Conservation (phyloP, 2,329 filamentous ascomycete genomes). For the Pseudopyrenochaeta lycopersici region DNA sequence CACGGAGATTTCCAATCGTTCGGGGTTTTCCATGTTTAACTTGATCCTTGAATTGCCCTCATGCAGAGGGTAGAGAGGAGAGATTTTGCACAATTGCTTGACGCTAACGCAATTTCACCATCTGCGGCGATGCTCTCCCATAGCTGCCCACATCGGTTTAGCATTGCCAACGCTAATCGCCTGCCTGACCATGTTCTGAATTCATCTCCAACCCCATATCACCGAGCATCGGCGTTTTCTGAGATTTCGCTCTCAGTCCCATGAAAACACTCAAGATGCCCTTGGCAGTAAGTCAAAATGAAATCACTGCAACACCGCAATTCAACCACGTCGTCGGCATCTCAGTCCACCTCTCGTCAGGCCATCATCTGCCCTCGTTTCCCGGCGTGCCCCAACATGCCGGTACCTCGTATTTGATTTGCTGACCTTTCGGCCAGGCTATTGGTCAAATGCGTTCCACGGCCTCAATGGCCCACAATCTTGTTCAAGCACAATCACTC, state of each 20-base stretch:
- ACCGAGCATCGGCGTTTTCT: not conserved
- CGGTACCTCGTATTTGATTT: not conserved
- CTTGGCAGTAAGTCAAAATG: conserved; percentile 35
- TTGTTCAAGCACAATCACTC: conserved; percentile 77
- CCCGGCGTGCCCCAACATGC: too few relatives aligned
- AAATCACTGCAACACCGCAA: too few relatives aligned
- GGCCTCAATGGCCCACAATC: conserved; percentile 77
- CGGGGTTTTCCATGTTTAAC: too few relatives aligned
- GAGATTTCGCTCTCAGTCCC: not conserved
- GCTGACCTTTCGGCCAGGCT: conserved; percentile 64
- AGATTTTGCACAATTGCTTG: too few relatives aligned
- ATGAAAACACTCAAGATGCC: conserved; percentile 41
- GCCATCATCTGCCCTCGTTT: too few relatives aligned
- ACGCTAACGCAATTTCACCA: too few relatives aligned
- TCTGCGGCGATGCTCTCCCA: conserved; percentile 3
- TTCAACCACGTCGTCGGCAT: too few relatives aligned
- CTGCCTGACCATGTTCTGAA: conserved; percentile 13
- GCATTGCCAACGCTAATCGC: conserved; percentile 12
- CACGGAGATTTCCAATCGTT: too few relatives aligned
- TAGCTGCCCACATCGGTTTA: conserved; percentile 20
- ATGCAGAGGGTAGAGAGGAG: too few relatives aligned
- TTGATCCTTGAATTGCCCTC: too few relatives aligned
- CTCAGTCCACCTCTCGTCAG: too few relatives aligned
- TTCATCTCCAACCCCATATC: not conserved
- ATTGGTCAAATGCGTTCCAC: conserved; percentile 92